Percentiles rank a stretch among this genome's conserved stretches.
Conservation (phyloP, 208 protist species). For the Leishmania turanica region DNA sequence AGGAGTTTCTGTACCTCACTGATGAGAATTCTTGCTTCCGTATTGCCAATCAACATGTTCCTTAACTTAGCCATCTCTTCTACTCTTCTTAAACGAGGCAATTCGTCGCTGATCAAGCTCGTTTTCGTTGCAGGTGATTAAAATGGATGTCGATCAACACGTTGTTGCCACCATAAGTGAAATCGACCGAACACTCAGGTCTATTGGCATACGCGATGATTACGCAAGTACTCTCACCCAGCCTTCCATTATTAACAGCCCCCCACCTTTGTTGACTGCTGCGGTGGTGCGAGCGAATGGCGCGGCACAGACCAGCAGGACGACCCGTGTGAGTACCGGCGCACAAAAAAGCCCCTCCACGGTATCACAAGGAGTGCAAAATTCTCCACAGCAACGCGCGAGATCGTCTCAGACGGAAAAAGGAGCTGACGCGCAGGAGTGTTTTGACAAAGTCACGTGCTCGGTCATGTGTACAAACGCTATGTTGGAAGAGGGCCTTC, state of each 20-base stretch:
- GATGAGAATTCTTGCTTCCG: neutral
- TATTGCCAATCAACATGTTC: neutral
- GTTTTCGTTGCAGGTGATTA: neutral
- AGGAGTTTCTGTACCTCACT: neutral
- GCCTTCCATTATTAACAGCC: neutral
- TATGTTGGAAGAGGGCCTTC: neutral
- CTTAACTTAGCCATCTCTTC: neutral
- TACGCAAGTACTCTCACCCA: neutral
- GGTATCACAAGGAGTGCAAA: constrained; percentile 13
- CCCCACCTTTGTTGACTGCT: neutral
- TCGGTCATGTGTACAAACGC: neutral
- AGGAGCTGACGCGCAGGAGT: neutral
- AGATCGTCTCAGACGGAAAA: constrained; percentile 6
- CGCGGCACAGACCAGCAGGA: neutral
- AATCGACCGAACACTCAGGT: constrained; percentile 31
- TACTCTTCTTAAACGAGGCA: neutral
- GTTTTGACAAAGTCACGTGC: neutral
- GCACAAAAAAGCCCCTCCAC: constrained; percentile 5
- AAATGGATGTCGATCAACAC: constrained; percentile 23
- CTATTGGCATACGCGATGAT: constrained; percentile 18
- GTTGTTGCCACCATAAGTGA: constrained; percentile 20
- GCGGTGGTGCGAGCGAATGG: constrained; percentile 1
- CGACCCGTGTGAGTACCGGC: neutral
- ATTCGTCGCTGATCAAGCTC: neutral
- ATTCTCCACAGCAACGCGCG: constrained; percentile 4